Evolutionary conservation across 164 flowering plant species (phyloP), one percentile per base, ranked within the genome.

Genomic region (Nelumbo lutea): DNA sequence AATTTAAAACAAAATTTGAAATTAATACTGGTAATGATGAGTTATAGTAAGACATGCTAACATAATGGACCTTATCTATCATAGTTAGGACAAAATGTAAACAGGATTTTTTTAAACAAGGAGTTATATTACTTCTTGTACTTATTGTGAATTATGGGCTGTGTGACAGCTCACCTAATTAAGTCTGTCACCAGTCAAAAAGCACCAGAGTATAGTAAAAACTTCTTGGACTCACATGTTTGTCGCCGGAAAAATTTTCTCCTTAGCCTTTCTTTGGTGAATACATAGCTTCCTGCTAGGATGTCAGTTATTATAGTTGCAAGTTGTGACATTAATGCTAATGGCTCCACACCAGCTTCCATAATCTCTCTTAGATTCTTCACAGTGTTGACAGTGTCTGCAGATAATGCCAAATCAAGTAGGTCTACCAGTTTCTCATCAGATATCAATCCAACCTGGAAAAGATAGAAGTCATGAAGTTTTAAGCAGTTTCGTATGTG

Each of bases 241-340:
- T 78, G 88, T 14, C 80, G 80, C 46, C 89, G 83, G 66, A 96
- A 96, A 75, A 96, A 93, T 77, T 85, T 96, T 77, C 93, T 87
- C 77, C 86, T 75, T 42, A 72, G 77, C 79, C 85, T 82, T 76
- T 84, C 96, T 77, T 78, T 91, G 39, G 80, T 81, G 72, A 88
- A 85, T 68, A 86, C 86, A 69, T 88, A 93, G 68, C 88, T 86
- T 38, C 99, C 98, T 73, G 97, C 98, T 62, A 96, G 95, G 70
- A 96, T 87, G 79, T 96, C 96, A 42, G 99, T 91, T 74, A 93
- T 87, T 58, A 91, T 85, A 43, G 99, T 88, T 42, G 99, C 99
- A 79, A 96, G 95, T 72, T 96, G 99, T 44, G 99, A 93, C 97
- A 96, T 93, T 80, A 96, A 83, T 55, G 91, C 92, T 55, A 96